Conservation (phyloP, 2,329 filamentous ascomycete species). For the Epichloe uncinata region DNA sequence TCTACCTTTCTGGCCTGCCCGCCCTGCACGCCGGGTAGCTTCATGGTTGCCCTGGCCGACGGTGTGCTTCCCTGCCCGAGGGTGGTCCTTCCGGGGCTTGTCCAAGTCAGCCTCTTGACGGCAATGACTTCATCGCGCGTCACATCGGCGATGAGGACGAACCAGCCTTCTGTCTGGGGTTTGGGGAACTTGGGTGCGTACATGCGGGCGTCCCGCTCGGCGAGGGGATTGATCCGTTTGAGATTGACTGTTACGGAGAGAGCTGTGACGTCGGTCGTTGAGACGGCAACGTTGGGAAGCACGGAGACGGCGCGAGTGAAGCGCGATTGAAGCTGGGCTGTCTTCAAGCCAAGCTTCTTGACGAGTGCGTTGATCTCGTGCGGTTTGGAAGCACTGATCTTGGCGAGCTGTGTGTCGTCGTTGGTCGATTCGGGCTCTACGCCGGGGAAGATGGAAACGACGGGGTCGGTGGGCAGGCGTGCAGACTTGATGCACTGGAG, state of each 20-base stretch:
- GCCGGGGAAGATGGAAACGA: slow-evolving; percentile 67
- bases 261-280: slow-evolving; percentile 46
- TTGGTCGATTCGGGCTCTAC: slow-evolving; percentile 35
- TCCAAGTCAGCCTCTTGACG: slow-evolving; percentile 77
- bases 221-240: slow-evolving; percentile 50
- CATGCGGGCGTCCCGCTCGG: slow-evolving; percentile 56
- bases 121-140: slow-evolving; percentile 65
- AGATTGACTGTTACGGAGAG: slow-evolving; percentile 50
- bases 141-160: slow-evolving; percentile 61
- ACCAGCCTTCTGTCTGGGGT: slow-evolving; percentile 87
- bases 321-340: slow-evolving; percentile 27
- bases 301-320: slow-evolving; percentile 47
- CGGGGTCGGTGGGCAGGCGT: slow-evolving; percentile 74
- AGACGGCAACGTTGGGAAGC: slow-evolving; percentile 57
- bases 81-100: slow-evolving; percentile 13
- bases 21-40: slow-evolving; percentile 37
- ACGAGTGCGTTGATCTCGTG: slow-evolving; percentile 30
- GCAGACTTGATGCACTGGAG: slow-evolving; percentile 89
- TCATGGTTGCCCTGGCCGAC: slow-evolving; percentile 43
- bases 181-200: slow-evolving; percentile 88
- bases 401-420: slow-evolving; percentile 29
- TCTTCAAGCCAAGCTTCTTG: slow-evolving; percentile 36
- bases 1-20: slow-evolving; percentile 50
- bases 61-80: slow-evolving; percentile 32
- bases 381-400: slow-evolving; percentile 24